Evolutionary conservation across 2,329 filamentous ascomycete species (phyloP), one percentile per base, ranked within the genome.

Genomic region (Blumeria hordei): DNA sequence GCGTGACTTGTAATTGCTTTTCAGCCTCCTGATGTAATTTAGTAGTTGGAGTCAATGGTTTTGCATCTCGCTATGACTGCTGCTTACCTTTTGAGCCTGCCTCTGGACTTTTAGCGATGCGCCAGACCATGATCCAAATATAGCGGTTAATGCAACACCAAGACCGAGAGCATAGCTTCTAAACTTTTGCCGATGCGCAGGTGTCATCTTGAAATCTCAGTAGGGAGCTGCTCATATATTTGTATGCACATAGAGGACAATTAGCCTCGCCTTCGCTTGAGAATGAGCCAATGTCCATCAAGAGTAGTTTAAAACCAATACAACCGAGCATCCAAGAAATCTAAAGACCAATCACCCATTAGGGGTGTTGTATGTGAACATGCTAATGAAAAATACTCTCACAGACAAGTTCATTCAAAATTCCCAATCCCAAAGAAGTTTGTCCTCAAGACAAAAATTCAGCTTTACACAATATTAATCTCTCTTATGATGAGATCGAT

Each of bases 111-210:
- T 52, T 16, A 52, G 32, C 12, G 9, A 18, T 4, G 32, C 33
- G 7, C 49, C 49, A 18, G 32, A 52, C 10, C 36, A 11, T 36
- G 49, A 4, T 18, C 49, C 49, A 9, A 37, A 16, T 18, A 52
- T 16, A 12, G 49, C 37, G 4, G 32, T 37, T 37, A 34, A 33
- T 16, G 49, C 49, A 4, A 52, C 33, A 37, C 49, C 21, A 16
- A 12, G 8, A 7, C 32, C 49, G 10, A 52, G 34, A 18, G 37
- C 21, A 14, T 35, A 52, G 33, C 49, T 52, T 11, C 33, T 52
- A 39, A 57, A 54, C 56, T 55, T 55, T 57, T 57, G 57, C 52
- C 51, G 32, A 21, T 45, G 50, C 51, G 9, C 4, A 9, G 41
- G n/a, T 18, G 21, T 45, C 8, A 9, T 9, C 21, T 16, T 16